Conservation (phyloP, 208 protist species). For the Wallacemonas collosoma region DNA sequence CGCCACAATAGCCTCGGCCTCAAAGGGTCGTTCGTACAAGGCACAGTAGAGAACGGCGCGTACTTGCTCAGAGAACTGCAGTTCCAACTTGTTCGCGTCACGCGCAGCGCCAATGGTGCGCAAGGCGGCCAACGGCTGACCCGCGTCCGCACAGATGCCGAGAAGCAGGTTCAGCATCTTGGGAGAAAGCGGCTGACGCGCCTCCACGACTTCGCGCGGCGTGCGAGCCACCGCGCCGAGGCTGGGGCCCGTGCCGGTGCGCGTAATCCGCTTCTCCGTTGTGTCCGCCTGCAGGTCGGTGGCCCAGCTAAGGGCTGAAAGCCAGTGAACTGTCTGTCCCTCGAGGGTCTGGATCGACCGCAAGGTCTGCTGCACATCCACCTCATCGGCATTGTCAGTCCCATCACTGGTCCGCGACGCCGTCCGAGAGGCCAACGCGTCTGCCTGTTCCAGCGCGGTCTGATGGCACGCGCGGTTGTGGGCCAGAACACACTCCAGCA, state of each 20-base stretch:
- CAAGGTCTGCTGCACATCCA: not conserved
- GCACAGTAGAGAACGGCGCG: slow-evolving; percentile 77
- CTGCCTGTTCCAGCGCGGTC: not conserved
- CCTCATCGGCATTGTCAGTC: not conserved
- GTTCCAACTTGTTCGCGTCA: slow-evolving; percentile 61
- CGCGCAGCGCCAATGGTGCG: slow-evolving; percentile 67
- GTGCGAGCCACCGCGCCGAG: slow-evolving; percentile 32
- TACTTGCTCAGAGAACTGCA: slow-evolving; percentile 62
- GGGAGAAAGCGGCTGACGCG: slow-evolving; percentile 36
- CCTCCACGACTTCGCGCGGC: slow-evolving; percentile 20
- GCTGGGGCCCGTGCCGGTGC: slow-evolving; percentile 66
- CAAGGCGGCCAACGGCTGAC: slow-evolving; percentile 70
- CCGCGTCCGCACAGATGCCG: slow-evolving; percentile 76
- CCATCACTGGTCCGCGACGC: not conserved
- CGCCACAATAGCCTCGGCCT: slow-evolving; percentile 74
- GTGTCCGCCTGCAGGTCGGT: slow-evolving; percentile 42
- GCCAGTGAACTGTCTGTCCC: slow-evolving; percentile 63
- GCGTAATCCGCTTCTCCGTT: slow-evolving; percentile 45
- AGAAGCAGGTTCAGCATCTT: slow-evolving; percentile 71
- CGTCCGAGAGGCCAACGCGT: not conserved
- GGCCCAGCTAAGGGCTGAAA: slow-evolving; percentile 79
- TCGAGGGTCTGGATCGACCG: not conserved
- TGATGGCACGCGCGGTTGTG: slow-evolving; percentile 56
- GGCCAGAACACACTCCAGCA: slow-evolving; percentile 64
- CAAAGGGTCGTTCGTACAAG: slow-evolving; percentile 64